Evolutionary conservation across 139 green algal genomes (phyloP), one percentile per base, ranked within the genome.

Genomic region (Pseudopediastrum boryanum): DNA sequence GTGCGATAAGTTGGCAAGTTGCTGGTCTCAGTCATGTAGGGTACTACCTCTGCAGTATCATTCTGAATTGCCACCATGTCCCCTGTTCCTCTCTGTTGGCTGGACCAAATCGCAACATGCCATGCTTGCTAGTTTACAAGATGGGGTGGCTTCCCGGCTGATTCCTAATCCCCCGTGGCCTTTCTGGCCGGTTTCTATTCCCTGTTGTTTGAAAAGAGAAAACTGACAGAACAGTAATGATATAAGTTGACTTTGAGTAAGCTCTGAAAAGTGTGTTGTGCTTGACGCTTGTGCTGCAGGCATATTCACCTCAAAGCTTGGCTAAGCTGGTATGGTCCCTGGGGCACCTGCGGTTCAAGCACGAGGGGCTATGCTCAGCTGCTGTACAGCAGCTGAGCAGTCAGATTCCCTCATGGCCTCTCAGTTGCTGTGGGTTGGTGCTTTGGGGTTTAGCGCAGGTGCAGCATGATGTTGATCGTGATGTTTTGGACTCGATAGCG

Each of bases 341-440:
- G 9, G 61, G 31, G 16, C 2, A 56, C 38, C 56, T 78, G 71
- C 54, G 71, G 27, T 78, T 61, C 56, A 59, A 3, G 4, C 31
- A 25, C 6, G 5, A 39, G 3, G 52, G 69, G 25, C 71, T 78
- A 13, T 68, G 50, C 39, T 43, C 71, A 56, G 51, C 71, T 59
- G 51, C 71, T 36, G 54, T 78, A 19, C 12, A 42, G 10, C 71
- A 78, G 54, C 35, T 78, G 52, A 21, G 16, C 4, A 21, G 33
- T 3, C 71, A 78, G 36, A 25, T 78, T 27, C 54, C 68, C 10
- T 12, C 44, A 5, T 78, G 71, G 71, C 54, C 71, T 16, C 71
- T 78, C 52, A 78, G 71, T 42, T 78, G 71, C 54, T 70, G 43
- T 10, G 71, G 71, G 19, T 44, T 39, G 9, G 27, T 70, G 23